phyloP scores from a whole-genome alignment of 2,329 filamentous ascomycete genomes.

The Plenodomus tracheiphilus region DNA sequence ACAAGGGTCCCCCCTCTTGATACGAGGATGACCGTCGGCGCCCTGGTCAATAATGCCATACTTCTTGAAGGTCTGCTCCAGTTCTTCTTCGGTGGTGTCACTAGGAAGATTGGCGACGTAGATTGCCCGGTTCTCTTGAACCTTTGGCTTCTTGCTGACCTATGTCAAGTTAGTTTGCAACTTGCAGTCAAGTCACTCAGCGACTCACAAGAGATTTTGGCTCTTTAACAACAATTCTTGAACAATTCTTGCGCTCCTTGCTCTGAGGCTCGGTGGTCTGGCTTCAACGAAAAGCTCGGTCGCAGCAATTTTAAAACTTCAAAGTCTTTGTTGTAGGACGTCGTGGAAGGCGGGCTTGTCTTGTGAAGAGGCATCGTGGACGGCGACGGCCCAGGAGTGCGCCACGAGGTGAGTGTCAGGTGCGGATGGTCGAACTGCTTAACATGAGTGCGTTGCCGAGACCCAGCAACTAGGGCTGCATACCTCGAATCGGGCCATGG shows the following conservation, averaged over 20 bases:
- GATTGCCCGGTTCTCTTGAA: constrained; percentile 77
- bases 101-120: constrained; percentile 87
- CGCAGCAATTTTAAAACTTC: no score
- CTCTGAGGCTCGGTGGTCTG: constrained; percentile 5
- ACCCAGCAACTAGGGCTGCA: no score
- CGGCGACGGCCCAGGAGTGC: no score
- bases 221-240: no score
- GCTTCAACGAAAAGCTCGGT: constrained; percentile 6
- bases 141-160: constrained; percentile 34
- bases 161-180: constrained; percentile 8
- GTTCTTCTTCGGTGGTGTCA: constrained; percentile 78
- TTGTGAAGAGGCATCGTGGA: no score
- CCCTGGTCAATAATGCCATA: constrained; percentile 94
- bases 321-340: no score
- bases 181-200: constrained; percentile 38
- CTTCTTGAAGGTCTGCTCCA: constrained; percentile 82
- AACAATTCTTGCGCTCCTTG: constrained; percentile 33
- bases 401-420: no score
- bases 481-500: no score
- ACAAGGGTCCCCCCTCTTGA: no score
- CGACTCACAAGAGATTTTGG: constrained; percentile 23
- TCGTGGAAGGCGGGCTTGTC: no score
- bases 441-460: no score
- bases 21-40: constrained; percentile 81
- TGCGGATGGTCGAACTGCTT: no score